A percentile compares a stretch with the other conserved stretches of the same genome.
These are phyloP conservation scores for Tolypocladium endophyticum DNA, from an alignment of 2,329 filamentous ascomycete species.

Conservation along the genomic window DNA sequence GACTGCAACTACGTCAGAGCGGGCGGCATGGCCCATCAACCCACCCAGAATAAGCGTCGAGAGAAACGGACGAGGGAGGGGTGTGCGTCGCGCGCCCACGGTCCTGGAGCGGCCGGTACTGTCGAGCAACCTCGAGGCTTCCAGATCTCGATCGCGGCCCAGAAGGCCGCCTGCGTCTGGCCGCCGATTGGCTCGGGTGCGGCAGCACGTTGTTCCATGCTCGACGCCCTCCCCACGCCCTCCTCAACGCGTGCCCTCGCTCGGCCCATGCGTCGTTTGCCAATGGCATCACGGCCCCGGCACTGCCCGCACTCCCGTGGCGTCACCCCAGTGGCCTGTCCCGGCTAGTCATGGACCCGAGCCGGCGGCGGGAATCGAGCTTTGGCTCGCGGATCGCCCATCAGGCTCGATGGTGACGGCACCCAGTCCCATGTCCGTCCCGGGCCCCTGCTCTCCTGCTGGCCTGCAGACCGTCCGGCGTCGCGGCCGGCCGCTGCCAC, in stretches of 20 bases:
- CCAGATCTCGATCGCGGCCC: constrained; percentile 5
- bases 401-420: not conserved
- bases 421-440: not conserved
- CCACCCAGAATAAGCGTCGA: not conserved
- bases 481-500: not conserved
- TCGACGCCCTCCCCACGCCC: not conserved
- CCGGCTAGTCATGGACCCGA: constrained; percentile 7
- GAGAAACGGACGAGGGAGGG: not conserved
- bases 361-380: constrained; percentile 15
- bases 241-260: not conserved
- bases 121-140: not conserved
- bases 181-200: constrained; percentile 2
- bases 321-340: constrained; percentile 6
- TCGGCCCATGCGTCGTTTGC: not conserved
- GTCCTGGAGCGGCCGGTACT: not conserved
- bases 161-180: not conserved
- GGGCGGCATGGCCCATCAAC: not conserved
- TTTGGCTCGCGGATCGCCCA: constrained; percentile 17
- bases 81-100: not conserved
- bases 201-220: constrained; percentile 1
- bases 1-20: not conserved
- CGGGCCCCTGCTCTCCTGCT: not conserved
- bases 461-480: not conserved
- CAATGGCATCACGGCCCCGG: constrained; percentile 6
- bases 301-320: not conserved